These are phyloP conservation scores for Psilocybe cubensis DNA, from an alignment of 768 basidiomycete species.

Conservation along the genomic window DNA sequence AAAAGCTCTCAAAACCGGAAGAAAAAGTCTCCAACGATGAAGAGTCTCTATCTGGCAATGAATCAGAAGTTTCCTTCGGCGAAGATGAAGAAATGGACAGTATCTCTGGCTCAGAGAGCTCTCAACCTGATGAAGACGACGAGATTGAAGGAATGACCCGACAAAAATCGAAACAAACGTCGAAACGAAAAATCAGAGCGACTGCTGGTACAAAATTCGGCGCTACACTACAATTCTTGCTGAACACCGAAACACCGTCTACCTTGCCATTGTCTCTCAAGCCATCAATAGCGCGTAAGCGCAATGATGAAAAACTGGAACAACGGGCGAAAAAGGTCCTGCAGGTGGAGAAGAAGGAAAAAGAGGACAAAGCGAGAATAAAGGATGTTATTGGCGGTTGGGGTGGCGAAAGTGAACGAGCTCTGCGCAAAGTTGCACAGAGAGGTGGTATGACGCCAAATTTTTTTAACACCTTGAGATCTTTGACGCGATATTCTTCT, in stretches of 20 bases:
- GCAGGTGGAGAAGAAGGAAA: conserved; percentile 72
- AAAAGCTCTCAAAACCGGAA: conserved; percentile 42
- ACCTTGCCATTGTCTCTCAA: conserved; percentile 77
- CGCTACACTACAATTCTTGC: conserved; percentile 69
- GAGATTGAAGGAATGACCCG: conserved; percentile 60
- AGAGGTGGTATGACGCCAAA: conserved; percentile 68
- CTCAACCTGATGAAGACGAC: conserved; percentile 55
- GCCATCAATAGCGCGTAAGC: conserved; percentile 68
- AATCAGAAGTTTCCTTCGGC: conserved; percentile 23
- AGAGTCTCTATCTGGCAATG: conserved; percentile 14
- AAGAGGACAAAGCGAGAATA: conserved; percentile 69
- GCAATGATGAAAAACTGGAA: conserved; percentile 79
- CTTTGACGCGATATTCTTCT: conserved; percentile 3
- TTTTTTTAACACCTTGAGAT: not conserved
- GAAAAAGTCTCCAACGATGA: conserved; percentile 28
- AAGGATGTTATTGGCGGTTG: conserved; percentile 84
- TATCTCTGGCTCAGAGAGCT: conserved; percentile 13
- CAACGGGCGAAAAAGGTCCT: conserved; percentile 71
- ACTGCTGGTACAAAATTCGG: conserved; percentile 78
- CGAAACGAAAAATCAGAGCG: conserved; percentile 83
- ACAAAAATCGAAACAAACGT: conserved; percentile 76
- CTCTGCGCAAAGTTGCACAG: conserved; percentile 82
- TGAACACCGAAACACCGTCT: conserved; percentile 74
- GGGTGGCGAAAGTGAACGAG: conserved; percentile 83
- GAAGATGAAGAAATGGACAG: conserved; percentile 25